Evolutionary conservation across 805 yeast species (phyloP).

Genomic region (Millerozyma miso): DNA sequence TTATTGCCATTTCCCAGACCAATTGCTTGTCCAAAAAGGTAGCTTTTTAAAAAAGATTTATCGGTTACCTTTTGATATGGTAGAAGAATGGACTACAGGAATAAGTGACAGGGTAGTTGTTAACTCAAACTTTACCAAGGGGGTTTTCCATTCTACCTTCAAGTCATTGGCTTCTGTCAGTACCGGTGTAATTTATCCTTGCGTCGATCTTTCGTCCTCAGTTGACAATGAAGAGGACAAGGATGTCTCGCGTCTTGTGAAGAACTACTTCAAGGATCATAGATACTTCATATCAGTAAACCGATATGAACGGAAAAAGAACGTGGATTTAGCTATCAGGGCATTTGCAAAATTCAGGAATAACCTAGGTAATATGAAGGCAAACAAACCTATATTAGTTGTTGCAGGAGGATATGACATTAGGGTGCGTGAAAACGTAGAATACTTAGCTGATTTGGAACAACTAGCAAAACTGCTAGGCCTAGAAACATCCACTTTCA

Average conservation of each 20-base stretch:
- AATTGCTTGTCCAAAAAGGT: slow-evolving; percentile 58
- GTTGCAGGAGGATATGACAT: slow-evolving; percentile 91
- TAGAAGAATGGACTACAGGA: slow-evolving; percentile 78
- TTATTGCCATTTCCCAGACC: slow-evolving; percentile 97
- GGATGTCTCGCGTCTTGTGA: slow-evolving; percentile 25
- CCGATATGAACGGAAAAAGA: slow-evolving; percentile 84
- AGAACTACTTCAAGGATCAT: slow-evolving; percentile 24
- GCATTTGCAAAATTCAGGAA: slow-evolving; percentile 50
- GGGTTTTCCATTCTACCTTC: slow-evolving; percentile 66
- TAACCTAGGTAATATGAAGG: slow-evolving; percentile 11
- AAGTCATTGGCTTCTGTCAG: slow-evolving; percentile 27
- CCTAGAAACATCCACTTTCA: slow-evolving; percentile 43
- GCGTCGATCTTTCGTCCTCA: slow-evolving; percentile 52
- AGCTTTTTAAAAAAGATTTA: slow-evolving; percentile 57
- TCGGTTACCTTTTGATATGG: slow-evolving; percentile 75
- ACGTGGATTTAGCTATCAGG: slow-evolving; percentile 70
- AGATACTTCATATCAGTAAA: slow-evolving; percentile 69
- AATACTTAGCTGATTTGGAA: slow-evolving; percentile 61
- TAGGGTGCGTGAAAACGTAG: slow-evolving; percentile 69
- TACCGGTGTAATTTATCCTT: slow-evolving; percentile 68
- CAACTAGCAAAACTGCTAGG: slow-evolving; percentile 41
- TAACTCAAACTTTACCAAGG: slow-evolving; percentile 78
- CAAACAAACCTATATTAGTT: slow-evolving; percentile 47
- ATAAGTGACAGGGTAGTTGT: slow-evolving; percentile 79
- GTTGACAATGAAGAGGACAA: slow-evolving; percentile 14